phyloP scores from a whole-genome alignment of 768 basidiomycete genomes.

The Naematelia encephala region DNA sequence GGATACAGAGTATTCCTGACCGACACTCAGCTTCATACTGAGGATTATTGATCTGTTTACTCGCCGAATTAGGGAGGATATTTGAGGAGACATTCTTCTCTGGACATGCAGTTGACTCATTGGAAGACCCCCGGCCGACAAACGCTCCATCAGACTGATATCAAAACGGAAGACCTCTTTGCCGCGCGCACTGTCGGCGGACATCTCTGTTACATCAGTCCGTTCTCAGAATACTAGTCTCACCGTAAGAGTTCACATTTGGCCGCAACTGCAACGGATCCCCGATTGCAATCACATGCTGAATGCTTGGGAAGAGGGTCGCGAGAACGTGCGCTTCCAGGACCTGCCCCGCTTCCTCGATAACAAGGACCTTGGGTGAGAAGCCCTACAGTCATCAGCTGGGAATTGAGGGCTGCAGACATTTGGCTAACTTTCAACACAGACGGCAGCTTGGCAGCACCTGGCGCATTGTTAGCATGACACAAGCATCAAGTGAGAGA shows the following conservation, averaged over 20 bases:
- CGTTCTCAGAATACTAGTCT: slow-evolving; percentile 66
- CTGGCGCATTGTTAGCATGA: too few relatives aligned
- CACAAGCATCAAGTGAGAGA: too few relatives aligned
- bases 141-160: slow-evolving; percentile 71
- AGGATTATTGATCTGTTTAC: slow-evolving; percentile 3
- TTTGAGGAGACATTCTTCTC: slow-evolving; percentile 69
- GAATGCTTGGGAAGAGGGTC: slow-evolving; percentile 49
- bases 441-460: slow-evolving; percentile 65
- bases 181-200: slow-evolving; percentile 65
- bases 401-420: neutral
- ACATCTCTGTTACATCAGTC: slow-evolving; percentile 61
- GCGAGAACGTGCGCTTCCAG: slow-evolving; percentile 71
- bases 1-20: slow-evolving; percentile 16
- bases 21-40: too few relatives aligned
- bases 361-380: slow-evolving; percentile 36
- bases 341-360: slow-evolving; percentile 80
- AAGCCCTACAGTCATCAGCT: slow-evolving; percentile 2
- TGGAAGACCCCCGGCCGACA: slow-evolving; percentile 58
- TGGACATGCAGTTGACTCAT: slow-evolving; percentile 74
- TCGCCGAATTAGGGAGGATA: slow-evolving; percentile 63
- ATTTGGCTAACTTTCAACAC: slow-evolving; percentile 57
- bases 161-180: slow-evolving; percentile 63
- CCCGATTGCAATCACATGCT: slow-evolving; percentile 76
- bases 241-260: slow-evolving; percentile 43
- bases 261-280: slow-evolving; percentile 72